Evolutionary conservation across 441 rosid species (phyloP).

Genomic region (Pelargonium myrrhifolium): DNA sequence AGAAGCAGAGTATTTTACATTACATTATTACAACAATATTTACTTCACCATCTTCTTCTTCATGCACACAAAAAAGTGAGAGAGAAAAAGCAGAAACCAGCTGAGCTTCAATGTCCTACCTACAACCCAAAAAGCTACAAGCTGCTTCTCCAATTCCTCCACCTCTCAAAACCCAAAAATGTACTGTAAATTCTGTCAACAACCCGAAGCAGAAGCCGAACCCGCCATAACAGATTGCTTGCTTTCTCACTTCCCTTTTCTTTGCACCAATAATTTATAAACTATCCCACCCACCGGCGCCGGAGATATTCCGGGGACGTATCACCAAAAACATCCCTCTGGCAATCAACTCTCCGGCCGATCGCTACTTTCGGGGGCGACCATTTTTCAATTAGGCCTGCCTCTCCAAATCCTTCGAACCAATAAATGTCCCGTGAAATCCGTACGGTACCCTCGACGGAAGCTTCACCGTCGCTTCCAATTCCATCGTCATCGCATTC

Average conservation of each 20-base stretch:
- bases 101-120: background rate
- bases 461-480: slow-evolving; percentile 52
- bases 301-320: slow-evolving; percentile 4
- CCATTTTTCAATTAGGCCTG: background rate
- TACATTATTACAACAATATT: background rate
- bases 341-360: slow-evolving; percentile 1
- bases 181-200: background rate
- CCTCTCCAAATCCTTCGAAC: slow-evolving; percentile 18
- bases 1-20: background rate
- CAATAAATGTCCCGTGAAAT: slow-evolving; percentile 74
- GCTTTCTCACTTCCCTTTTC: background rate
- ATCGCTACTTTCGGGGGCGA: background rate
- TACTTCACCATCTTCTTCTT: background rate
- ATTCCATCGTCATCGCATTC: slow-evolving; percentile 41
- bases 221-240: background rate
- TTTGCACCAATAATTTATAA: no score
- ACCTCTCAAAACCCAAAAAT: background rate
- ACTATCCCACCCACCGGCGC: background rate
- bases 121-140: slow-evolving; percentile 2
- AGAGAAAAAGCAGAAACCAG: background rate
- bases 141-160: background rate
- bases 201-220: background rate
- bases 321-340: background rate
- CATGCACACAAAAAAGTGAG: background rate
- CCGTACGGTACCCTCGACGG: slow-evolving; percentile 90